Percentiles rank a stretch among this genome's conserved stretches.
These are phyloP conservation scores for Thozetella sp. DNA, from an alignment of 495 filamentous ascomycete genomes.

Conservation along the genomic window DNA sequence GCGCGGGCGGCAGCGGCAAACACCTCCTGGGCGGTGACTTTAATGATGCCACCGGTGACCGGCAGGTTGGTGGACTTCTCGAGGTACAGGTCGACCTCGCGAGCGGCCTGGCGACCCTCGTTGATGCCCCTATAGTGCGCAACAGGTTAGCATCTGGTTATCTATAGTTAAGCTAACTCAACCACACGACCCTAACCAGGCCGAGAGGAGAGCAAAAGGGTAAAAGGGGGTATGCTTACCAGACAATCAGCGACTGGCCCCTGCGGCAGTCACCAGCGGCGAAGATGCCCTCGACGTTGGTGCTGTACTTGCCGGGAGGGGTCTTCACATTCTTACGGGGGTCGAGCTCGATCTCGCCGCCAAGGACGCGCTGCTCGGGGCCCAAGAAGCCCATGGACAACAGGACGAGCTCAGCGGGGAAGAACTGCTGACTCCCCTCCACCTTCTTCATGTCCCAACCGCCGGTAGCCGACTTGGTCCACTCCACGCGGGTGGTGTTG, in stretches of 20 bases:
- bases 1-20: slow-evolving; percentile 34
- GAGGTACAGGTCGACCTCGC: slow-evolving; percentile 92
- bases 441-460: slow-evolving; percentile 99
- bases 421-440: slow-evolving; percentile 93
- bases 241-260: slow-evolving; percentile 97
- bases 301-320: slow-evolving; percentile 82
- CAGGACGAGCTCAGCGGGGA: slow-evolving; percentile 95
- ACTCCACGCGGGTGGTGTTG: slow-evolving; percentile 96
- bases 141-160: slow-evolving; percentile 23
- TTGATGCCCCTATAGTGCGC: slow-evolving; percentile 96
- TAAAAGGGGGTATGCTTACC: slow-evolving; percentile 75
- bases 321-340: slow-evolving; percentile 98
- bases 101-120: slow-evolving; percentile 91
- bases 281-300: slow-evolving; percentile 88
- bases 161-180: not conserved
- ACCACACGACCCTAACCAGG: no score
- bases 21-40: slow-evolving; percentile 72
- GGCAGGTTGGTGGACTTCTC: slow-evolving; percentile 81
- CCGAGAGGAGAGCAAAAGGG: no score
- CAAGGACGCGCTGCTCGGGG: slow-evolving; percentile 88
- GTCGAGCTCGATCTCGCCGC: slow-evolving; percentile 88
- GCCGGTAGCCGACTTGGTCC: slow-evolving; percentile 86
- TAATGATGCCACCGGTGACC: slow-evolving; percentile 93
- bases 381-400: slow-evolving; percentile 99
- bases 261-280: slow-evolving; percentile 96